Conservation (phyloP, 2,329 filamentous ascomycete species). For the Xylaria sp. region DNA sequence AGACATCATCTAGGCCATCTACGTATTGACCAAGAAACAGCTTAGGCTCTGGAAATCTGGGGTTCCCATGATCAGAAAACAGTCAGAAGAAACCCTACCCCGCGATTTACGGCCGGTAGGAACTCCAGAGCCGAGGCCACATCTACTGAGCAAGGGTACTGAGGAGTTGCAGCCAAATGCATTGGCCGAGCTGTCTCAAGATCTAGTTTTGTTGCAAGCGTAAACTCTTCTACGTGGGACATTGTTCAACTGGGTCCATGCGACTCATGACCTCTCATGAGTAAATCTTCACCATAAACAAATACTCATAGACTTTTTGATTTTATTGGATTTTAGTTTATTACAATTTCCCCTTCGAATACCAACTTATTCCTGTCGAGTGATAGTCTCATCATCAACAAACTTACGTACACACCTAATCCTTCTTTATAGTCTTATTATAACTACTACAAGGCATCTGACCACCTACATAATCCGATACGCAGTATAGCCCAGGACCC, state of each 20-base stretch:
- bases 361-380: background rate
- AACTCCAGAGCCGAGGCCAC: constrained; percentile 6
- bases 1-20: constrained; percentile 9
- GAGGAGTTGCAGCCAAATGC: background rate
- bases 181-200: constrained; percentile 4
- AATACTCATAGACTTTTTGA: too few species aligned
- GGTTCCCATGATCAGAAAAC: constrained; percentile 27
- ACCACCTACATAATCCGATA: constrained; percentile 5
- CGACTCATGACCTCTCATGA: constrained; percentile 18
- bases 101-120: constrained; percentile 6
- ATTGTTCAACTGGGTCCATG: constrained; percentile 7
- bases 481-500: background rate
- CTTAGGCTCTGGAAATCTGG: constrained; percentile 8
- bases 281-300: too few species aligned
- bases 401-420: constrained; percentile 1
- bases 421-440: constrained; percentile 1
- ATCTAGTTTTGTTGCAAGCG: background rate
- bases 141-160: too few species aligned
- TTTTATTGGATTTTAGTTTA: too few species aligned
- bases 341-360: background rate
- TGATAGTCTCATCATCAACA: background rate
- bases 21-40: constrained; percentile 1
- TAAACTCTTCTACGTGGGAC: constrained; percentile 2
- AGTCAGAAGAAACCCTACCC: background rate
- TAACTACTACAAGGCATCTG: constrained; percentile 15